Evolutionary conservation across 768 basidiomycete species (phyloP), one percentile per base, ranked within the genome.

Genomic region (Postia placenta): DNA sequence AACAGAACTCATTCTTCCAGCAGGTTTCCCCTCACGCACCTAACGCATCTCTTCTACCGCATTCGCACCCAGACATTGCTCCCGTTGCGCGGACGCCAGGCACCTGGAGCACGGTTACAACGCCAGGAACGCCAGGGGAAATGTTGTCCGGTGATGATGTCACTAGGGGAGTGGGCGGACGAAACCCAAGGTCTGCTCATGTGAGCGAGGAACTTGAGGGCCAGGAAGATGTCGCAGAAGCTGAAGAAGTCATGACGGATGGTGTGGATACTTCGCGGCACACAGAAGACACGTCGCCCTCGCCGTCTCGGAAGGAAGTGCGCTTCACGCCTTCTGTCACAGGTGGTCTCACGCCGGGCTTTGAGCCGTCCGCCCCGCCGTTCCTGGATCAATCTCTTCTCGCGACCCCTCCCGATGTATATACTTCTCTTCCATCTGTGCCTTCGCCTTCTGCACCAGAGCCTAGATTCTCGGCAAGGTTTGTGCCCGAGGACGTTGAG

Each of bases 101-200:
- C 2, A 73, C 70, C 36, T 90, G 87, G 88, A 87, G 85, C 55
- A 88, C 83, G 0, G 74, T 76, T 11, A 86, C 87, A 4, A 88
- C 88, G 0, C 87, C 88, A 3, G 88, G 88, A 0, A 69, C 74
- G 52, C 53, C 70, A 55, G 26, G 52, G 51, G 35, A 58, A 9
- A 30, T 19, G 7, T 30, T 33, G n/a, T 22, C 28, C 17, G 12
- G 20, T 4, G 12, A 27, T n/a, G 23, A 28, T 20, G 40, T 44
- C 3, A 4, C 30, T n/a, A 4, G 14, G 14, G 6, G 28, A 19
- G 30, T 9, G 17, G 12, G 9, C 9, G 30, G 30, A 33, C 30
- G 30, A 33, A n/a, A n/a, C n/a, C 15, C 30, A 7, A 60, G 56
- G 51, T 61, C 56, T 19, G 69, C 69, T 0, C 70, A 61, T 64